Evolutionary conservation across 1,284 basidiomycete species (phyloP).

Genomic region (Ustilago curta): DNA sequence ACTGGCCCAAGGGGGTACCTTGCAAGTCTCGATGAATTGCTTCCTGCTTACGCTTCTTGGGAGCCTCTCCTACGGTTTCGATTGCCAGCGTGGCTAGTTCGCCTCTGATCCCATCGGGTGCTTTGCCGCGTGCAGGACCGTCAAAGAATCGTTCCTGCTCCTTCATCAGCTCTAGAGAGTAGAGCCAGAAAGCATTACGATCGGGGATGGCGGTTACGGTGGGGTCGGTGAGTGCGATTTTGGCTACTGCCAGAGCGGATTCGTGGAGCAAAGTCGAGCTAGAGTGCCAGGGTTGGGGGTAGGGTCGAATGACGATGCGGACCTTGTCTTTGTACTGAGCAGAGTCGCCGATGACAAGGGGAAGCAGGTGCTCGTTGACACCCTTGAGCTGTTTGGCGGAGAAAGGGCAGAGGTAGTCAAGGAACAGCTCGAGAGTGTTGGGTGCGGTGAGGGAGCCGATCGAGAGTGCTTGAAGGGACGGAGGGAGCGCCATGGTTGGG

Average conservation of each 20-base stretch:
- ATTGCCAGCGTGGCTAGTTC: slow-evolving; percentile 76
- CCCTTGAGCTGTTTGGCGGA: slow-evolving; percentile 71
- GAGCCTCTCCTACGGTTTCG: slow-evolving; percentile 71
- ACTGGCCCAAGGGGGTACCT: slow-evolving; percentile 65
- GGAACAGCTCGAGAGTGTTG: slow-evolving; percentile 85
- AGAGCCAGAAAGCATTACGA: slow-evolving; percentile 60
- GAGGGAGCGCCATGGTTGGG: slow-evolving; percentile 81
- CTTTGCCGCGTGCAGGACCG: slow-evolving; percentile 78
- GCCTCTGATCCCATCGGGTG: slow-evolving; percentile 79
- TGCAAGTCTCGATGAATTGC: slow-evolving; percentile 71
- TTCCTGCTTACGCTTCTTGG: slow-evolving; percentile 66
- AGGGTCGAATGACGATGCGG: slow-evolving; percentile 81
- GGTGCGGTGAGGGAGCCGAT: slow-evolving; percentile 78
- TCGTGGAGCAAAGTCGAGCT: slow-evolving; percentile 81
- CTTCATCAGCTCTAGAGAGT: slow-evolving; percentile 77
- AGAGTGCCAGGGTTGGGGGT: slow-evolving; percentile 76
- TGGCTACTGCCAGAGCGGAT: slow-evolving; percentile 79
- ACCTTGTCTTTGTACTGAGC: slow-evolving; percentile 78
- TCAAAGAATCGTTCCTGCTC: slow-evolving; percentile 83
- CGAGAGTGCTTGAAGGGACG: slow-evolving; percentile 78
- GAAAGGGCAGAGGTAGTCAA: slow-evolving; percentile 74
- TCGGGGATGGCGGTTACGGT: slow-evolving; percentile 23
- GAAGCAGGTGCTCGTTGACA: slow-evolving; percentile 69
- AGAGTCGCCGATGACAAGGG: slow-evolving; percentile 60
- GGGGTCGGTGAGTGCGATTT: slow-evolving; percentile 71